Evolutionary conservation across 495 filamentous ascomycete genomes (phyloP), one percentile per base, ranked within the genome.

Genomic region (Daldinia decipiens): DNA sequence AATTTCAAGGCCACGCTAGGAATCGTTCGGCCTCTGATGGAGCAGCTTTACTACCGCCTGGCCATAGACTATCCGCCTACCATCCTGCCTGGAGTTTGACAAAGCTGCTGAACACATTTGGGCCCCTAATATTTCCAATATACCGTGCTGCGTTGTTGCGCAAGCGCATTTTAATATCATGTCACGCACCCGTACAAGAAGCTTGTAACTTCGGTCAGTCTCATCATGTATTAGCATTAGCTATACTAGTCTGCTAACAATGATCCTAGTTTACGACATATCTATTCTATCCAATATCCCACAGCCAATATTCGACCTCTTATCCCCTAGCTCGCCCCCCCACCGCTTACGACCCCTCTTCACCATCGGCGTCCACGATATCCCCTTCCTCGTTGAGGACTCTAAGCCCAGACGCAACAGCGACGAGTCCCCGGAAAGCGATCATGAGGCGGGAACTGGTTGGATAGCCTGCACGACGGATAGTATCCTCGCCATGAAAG

Each of bases 391-490:
- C 6, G 83, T 90, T 57, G 82, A 86, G 52, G 82, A 87, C 52
- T 75, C 82, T 31, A 79, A 79, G 12, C 73, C 78, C 17, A 70
- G 78, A 43, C 82, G 80, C 56, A 70, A 62, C 38, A 62, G 24
- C 56, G 59, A 62, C 59, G 65, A 74, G 11, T 13, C 65, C 9
- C 34, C 67, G 1, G 74, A 78, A 32, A 40, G 56, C 52, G 51
- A 67, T 17, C 79, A 83, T 12, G 90, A 89, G 38, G 76, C 80
- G 24, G 85, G 86, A 11, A 83, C 87, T 1, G 89, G 92, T 12
- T 98, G 94, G 94, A 87, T 97, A 51, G 95, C 95, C 1, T 98
- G 94, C 78, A 95, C 94, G 32, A 98, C 95, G 24, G 95, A 99
- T 77, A 93, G 89, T 73, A 91, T 99, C 58, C 85, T 99, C 38